Percentiles rank a stretch among this genome's conserved stretches.
Evolutionary conservation across 2,329 filamentous ascomycete genomes (phyloP).

Genomic region (Colletotrichum ledebouriae): DNA sequence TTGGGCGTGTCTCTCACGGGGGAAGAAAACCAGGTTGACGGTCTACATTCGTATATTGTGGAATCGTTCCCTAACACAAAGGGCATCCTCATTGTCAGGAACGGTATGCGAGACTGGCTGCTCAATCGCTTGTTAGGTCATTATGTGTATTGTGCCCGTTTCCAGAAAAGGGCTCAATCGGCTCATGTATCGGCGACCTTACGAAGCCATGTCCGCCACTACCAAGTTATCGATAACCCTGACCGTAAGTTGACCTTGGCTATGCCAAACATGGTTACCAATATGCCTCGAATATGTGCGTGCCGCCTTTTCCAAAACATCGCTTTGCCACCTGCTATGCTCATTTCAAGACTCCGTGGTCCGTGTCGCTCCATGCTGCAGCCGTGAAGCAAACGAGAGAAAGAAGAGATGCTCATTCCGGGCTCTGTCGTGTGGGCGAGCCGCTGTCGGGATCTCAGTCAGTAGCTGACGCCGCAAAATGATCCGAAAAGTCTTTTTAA

Average conservation of each 20-base stretch:
- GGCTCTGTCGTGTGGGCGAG: not conserved
- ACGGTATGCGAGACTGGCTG: no score
- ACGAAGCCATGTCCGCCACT: no score
- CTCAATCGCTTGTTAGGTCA: no score
- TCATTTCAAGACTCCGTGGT: not conserved
- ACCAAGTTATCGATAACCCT: no score
- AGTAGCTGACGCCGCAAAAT: not conserved
- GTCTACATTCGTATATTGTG: no score
- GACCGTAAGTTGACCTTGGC: not conserved
- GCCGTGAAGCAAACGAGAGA: not conserved
- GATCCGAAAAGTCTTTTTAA: not conserved
- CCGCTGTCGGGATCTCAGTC: not conserved
- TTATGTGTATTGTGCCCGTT: no score
- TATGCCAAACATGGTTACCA: not conserved
- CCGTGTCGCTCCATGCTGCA: not conserved
- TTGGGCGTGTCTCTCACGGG: no score
- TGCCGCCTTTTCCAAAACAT: slow-evolving; percentile 12
- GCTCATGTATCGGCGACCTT: no score
- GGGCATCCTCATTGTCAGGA: no score
- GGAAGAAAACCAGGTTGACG: no score
- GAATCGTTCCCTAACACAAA: no score
- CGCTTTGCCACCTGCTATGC: slow-evolving; percentile 7
- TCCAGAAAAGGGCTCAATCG: no score
- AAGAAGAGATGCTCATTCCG: not conserved
- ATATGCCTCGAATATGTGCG: not conserved